Evolutionary conservation across 2,329 filamentous ascomycete species (phyloP).

Genomic region (Cercospora sojina): DNA sequence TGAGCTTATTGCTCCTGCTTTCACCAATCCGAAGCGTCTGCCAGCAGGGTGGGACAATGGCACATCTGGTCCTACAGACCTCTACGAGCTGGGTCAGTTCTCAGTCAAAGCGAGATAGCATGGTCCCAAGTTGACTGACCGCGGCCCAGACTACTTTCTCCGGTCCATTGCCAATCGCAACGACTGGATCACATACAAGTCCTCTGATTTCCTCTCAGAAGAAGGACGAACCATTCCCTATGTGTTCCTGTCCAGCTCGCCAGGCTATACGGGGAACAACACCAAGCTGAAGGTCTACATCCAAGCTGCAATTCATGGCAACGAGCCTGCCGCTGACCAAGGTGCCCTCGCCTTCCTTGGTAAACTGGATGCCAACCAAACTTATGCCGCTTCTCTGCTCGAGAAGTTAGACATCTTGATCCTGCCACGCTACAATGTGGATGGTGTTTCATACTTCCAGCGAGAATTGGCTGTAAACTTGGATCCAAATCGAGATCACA

Average conservation of each 20-base stretch:
- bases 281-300: constrained; percentile 36
- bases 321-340: constrained; percentile 42
- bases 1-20: constrained; percentile 37
- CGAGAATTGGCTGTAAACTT: constrained; percentile 39
- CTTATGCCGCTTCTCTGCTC: constrained; percentile 37
- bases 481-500: constrained; percentile 42
- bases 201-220: constrained; percentile 37
- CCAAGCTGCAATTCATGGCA: constrained; percentile 41
- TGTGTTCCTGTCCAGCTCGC: constrained; percentile 26
- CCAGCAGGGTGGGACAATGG: constrained; percentile 35
- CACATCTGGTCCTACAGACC: constrained; percentile 37
- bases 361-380: constrained; percentile 37
- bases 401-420: constrained; percentile 39
- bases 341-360: constrained; percentile 39
- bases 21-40: constrained; percentile 33
- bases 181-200: constrained; percentile 36
- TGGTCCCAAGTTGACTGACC: not conserved
- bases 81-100: constrained; percentile 24
- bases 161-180: constrained; percentile 36
- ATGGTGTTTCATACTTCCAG: constrained; percentile 42
- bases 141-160: constrained; percentile 29
- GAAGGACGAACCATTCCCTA: constrained; percentile 39
- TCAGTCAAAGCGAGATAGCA: not conserved
- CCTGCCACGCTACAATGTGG: constrained; percentile 40
- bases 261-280: not conserved